Conservation (phyloP, 2,329 filamentous ascomycete genomes). For the Colletotrichum sp. region DNA sequence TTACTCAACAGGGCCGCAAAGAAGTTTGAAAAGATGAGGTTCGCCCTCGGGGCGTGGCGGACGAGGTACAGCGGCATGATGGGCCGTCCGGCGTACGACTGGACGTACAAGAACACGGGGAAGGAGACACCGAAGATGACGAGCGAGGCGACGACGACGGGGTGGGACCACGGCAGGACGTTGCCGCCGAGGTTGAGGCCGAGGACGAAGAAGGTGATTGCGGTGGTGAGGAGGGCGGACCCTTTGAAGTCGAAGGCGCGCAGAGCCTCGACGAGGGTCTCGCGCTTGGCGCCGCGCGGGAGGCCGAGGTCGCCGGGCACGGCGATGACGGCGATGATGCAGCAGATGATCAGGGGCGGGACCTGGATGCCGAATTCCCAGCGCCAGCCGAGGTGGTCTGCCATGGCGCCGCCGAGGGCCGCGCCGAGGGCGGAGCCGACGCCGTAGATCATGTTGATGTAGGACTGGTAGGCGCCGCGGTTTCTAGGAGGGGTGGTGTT, state of each 20-base stretch:
- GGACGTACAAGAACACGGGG: constrained; percentile 56
- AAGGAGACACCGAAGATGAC: constrained; percentile 51
- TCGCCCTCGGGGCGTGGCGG: constrained; percentile 53
- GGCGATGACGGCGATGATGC: constrained; percentile 48
- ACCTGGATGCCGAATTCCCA: constrained; percentile 73
- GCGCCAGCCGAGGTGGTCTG: constrained; percentile 74
- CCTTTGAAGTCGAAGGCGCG: constrained; percentile 62
- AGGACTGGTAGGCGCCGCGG: constrained; percentile 75
- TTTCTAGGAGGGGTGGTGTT: constrained; percentile 33
- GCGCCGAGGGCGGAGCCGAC: constrained; percentile 65
- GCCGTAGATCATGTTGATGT: constrained; percentile 71
- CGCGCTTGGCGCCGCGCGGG: constrained; percentile 40
- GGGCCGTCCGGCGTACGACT: constrained; percentile 55
- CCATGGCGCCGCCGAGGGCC: constrained; percentile 72
- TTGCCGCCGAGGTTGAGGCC: constrained; percentile 70
- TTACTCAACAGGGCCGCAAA: constrained; percentile 57
- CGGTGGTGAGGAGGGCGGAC: constrained; percentile 55
- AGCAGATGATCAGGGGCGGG: constrained; percentile 51
- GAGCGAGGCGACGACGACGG: constrained; percentile 59
- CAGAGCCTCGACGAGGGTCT: constrained; percentile 53
- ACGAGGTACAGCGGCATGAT: constrained; percentile 66
- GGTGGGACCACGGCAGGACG: constrained; percentile 65
- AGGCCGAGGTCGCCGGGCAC: constrained; percentile 61
- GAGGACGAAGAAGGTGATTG: constrained; percentile 63
- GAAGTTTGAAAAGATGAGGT: constrained; percentile 62